Evolutionary conservation across 805 yeast species (phyloP).

Genomic region (Lachancea sp.): DNA sequence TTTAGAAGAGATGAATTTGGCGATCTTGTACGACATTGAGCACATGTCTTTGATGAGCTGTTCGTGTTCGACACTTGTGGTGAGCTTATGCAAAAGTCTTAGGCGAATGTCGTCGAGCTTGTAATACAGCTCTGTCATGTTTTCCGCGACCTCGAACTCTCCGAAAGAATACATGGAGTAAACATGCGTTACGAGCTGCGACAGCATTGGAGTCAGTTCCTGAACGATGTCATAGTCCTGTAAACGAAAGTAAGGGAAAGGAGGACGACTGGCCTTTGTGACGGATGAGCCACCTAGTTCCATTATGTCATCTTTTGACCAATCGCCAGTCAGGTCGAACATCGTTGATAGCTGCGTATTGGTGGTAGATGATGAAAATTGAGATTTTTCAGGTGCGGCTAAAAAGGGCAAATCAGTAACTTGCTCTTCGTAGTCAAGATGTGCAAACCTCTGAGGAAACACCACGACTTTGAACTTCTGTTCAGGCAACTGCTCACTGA

Average conservation of each 20-base stretch:
- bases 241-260: slow-evolving; percentile 47
- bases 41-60: slow-evolving; percentile 47
- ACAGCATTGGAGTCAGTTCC: slow-evolving; percentile 53
- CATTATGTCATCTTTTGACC: slow-evolving; percentile 27
- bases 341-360: slow-evolving; percentile 31
- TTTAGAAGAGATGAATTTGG: slow-evolving; percentile 47
- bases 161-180: slow-evolving; percentile 67
- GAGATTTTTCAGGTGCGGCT: slow-evolving; percentile 26
- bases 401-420: slow-evolving; percentile 31
- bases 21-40: slow-evolving; percentile 47
- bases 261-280: slow-evolving; percentile 39
- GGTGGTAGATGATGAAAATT: slow-evolving; percentile 22
- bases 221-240: slow-evolving; percentile 41
- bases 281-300: slow-evolving; percentile 23
- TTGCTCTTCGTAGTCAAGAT: slow-evolving; percentile 39
- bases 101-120: slow-evolving; percentile 54
- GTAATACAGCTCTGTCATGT: slow-evolving; percentile 46
- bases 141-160: slow-evolving; percentile 56
- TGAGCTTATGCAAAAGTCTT: slow-evolving; percentile 43
- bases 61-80: slow-evolving; percentile 48
- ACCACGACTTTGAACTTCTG: slow-evolving; percentile 47
- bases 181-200: slow-evolving; percentile 54
- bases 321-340: slow-evolving; percentile 27
- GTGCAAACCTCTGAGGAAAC: slow-evolving; percentile 53
- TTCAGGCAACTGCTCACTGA: slow-evolving; percentile 58